These are phyloP conservation scores for Priceomyces haplophilus DNA, from an alignment of 805 yeast genomes.

Conservation along the genomic window DNA sequence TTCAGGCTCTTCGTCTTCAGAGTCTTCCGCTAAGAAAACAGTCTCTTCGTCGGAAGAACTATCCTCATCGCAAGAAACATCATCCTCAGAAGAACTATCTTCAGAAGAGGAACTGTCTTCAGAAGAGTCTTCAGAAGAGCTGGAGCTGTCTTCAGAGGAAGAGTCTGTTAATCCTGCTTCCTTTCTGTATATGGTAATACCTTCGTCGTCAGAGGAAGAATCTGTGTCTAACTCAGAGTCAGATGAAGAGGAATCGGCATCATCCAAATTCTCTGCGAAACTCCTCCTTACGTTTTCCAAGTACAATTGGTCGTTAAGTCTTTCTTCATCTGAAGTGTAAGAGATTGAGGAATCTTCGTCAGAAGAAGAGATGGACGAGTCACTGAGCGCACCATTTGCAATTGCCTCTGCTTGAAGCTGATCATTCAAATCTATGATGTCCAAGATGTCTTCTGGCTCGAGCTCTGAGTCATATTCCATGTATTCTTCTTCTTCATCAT, in stretches of 20 bases:
- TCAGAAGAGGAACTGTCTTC: constrained; percentile 28
- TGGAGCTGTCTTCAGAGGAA: constrained; percentile 18
- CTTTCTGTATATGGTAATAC: constrained; percentile 41
- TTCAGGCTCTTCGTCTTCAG: constrained; percentile 27
- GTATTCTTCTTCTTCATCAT: constrained; percentile 9
- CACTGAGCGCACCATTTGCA: constrained; percentile 1
- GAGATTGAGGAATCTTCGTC: constrained; percentile 18
- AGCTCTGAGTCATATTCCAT: constrained; percentile 13
- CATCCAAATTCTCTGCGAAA: constrained; percentile 30
- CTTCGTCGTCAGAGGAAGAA: constrained; percentile 31
- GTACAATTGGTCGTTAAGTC: constrained; percentile 30
- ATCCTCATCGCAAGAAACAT: no score
- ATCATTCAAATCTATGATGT: constrained; percentile 38
- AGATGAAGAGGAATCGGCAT: background rate
- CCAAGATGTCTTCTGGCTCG: constrained; percentile 31
- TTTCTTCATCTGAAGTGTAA: constrained; percentile 28
- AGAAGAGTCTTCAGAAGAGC: no score
- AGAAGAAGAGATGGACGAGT: constrained; percentile 1
- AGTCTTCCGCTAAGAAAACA: constrained; percentile 26
- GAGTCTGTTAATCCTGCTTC: constrained; percentile 38
- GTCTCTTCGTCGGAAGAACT: constrained; percentile 16
- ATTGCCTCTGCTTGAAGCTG: constrained; percentile 35
- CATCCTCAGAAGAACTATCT: no score
- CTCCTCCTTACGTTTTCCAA: constrained; percentile 36
- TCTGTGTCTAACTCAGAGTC: constrained; percentile 5